Conservation (phyloP, 352 stramenopile species). For the Globisporangium rhizosaccharum region DNA sequence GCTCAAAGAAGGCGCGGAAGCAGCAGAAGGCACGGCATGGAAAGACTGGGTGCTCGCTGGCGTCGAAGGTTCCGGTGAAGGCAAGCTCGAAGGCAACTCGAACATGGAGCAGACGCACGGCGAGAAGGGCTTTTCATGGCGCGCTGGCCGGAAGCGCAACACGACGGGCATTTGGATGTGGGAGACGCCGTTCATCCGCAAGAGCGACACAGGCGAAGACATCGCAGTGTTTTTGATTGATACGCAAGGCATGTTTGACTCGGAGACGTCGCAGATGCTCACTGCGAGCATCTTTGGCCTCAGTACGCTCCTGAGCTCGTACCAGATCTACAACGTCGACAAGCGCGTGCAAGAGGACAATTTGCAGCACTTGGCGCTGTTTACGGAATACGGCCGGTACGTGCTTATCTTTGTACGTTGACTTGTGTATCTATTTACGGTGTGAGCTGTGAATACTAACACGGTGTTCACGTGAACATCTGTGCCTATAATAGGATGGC, state of each 20-base stretch:
- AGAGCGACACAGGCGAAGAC: constrained; percentile 76
- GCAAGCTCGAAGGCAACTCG: constrained; percentile 78
- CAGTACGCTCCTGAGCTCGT: constrained; percentile 93
- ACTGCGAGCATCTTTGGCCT: constrained; percentile 99
- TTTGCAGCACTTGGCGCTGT: constrained; percentile 98
- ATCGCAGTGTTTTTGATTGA: constrained; percentile 97
- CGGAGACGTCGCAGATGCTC: constrained; percentile 97
- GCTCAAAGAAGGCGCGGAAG: constrained; percentile 44
- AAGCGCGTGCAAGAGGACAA: constrained; percentile 99
- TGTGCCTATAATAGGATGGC: constrained; percentile 45
- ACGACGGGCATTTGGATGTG: constrained; percentile 99
- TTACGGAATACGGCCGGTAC: constrained; percentile 97
- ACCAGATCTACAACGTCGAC: constrained; percentile 99
- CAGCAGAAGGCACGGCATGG: constrained; percentile 30
- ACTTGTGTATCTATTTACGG: background rate
- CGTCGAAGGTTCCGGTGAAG: constrained; percentile 41
- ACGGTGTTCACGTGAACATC: background rate
- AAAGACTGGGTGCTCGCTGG: constrained; percentile 66
- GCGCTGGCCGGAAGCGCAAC: constrained; percentile 94
- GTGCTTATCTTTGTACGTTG: constrained; percentile 1
- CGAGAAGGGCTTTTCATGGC: constrained; percentile 94
- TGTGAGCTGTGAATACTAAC: background rate
- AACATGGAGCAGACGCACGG: constrained; percentile 74
- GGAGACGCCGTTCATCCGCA: constrained; percentile 95
- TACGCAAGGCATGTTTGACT: constrained; percentile 99